These are phyloP conservation scores for Neltuma alba DNA, from an alignment of 306 rosid species.

Conservation along the genomic window DNA sequence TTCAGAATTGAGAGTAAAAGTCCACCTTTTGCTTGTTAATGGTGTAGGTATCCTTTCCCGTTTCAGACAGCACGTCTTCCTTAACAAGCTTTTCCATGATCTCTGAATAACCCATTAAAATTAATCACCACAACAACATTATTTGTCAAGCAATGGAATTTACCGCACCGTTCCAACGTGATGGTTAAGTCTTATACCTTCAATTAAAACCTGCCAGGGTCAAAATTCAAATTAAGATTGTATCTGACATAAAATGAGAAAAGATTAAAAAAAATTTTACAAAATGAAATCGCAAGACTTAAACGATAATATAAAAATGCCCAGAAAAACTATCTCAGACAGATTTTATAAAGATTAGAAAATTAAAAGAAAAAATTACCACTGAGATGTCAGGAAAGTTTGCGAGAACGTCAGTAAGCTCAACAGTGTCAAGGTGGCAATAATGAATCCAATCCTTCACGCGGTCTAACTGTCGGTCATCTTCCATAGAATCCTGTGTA, in stretches of 20 bases:
- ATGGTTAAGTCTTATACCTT: conserved; percentile 56
- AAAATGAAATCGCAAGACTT: conserved; percentile 17
- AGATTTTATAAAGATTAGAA: background rate
- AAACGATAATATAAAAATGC: conserved; percentile 21
- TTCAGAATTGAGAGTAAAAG: background rate
- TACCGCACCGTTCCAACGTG: conserved; percentile 24
- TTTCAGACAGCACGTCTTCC: conserved; percentile 68
- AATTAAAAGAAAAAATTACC: conserved; percentile 50
- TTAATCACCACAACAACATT: conserved; percentile 33
- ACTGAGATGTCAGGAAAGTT: conserved; percentile 89
- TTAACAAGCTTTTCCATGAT: conserved; percentile 71
- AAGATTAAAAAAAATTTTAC: background rate
- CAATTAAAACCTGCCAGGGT: conserved; percentile 69
- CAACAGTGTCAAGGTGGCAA: conserved; percentile 63
- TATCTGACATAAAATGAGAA: conserved; percentile 15
- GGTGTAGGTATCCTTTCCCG: conserved; percentile 62
- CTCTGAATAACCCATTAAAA: conserved; percentile 54
- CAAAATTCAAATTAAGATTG: conserved; percentile 37
- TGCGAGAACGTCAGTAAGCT: conserved; percentile 75
- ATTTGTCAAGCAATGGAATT: conserved; percentile 18
- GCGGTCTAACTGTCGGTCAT: conserved; percentile 71
- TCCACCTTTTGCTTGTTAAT: conserved; percentile 74
- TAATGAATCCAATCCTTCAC: conserved; percentile 80
- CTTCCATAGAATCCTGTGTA: conserved; percentile 83
- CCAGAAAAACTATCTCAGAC: background rate